A percentile compares a stretch with the other conserved stretches of the same genome.
These are phyloP conservation scores for Podospora sp. DNA, from an alignment of 495 filamentous ascomycete species.

Conservation along the genomic window DNA sequence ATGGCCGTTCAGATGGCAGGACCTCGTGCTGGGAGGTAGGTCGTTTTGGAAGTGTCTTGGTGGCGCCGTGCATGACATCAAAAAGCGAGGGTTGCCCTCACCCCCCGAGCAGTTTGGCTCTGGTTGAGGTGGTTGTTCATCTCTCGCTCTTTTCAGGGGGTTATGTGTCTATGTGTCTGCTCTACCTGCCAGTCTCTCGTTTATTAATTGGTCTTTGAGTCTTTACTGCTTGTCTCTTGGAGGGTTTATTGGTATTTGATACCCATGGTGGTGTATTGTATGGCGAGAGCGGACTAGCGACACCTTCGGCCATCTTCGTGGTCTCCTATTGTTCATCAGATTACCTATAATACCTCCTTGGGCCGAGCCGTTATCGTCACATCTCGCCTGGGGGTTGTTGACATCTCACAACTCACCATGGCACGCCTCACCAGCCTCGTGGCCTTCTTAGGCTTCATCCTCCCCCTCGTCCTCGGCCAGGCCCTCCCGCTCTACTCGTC, in stretches of 20 bases:
- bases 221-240: neutral
- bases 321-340: neutral
- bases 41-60: neutral
- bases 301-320: too few relatives aligned
- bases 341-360: neutral
- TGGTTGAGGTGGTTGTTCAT: neutral
- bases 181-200: neutral
- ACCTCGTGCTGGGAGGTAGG: neutral
- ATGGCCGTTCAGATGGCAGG: neutral
- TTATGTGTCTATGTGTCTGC: neutral
- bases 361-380: neutral
- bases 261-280: neutral
- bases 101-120: neutral
- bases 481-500: constrained; percentile 48
- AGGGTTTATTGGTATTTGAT: neutral
- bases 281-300: neutral
- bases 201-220: neutral
- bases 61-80: neutral
- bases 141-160: neutral
- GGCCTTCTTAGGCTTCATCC: constrained; percentile 25
- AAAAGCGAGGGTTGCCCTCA: neutral
- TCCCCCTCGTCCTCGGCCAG: constrained; percentile 27
- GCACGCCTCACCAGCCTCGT: constrained; percentile 6
- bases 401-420: constrained; percentile 1
- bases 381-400: neutral